Conservation (phyloP, 768 basidiomycete species). For the Hygrophorus pudorinus region DNA sequence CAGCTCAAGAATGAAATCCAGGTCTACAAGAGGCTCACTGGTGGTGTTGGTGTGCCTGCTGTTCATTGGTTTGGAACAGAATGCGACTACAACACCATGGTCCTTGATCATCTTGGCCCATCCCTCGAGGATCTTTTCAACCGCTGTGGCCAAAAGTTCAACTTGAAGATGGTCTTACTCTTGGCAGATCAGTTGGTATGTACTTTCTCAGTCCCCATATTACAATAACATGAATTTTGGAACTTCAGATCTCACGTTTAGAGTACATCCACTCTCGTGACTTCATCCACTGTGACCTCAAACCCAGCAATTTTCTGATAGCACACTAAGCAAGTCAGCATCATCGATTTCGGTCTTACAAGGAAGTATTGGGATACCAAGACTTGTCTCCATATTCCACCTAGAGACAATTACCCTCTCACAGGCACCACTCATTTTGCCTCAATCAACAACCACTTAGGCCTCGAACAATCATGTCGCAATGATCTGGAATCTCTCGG, state of each 20-base stretch:
- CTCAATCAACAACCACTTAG: too few species aligned
- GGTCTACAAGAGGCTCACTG: conserved; percentile 62
- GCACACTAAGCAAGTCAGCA: too few species aligned
- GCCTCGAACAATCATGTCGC: conserved; percentile 68
- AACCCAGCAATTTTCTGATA: conserved; percentile 82
- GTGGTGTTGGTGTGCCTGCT: too few species aligned
- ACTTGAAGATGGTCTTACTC: conserved; percentile 67
- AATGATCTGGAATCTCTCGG: conserved; percentile 78
- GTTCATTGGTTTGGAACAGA: too few species aligned
- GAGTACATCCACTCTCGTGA: conserved; percentile 79
- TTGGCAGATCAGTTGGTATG: conserved; percentile 67
- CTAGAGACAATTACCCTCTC: conserved; percentile 70
- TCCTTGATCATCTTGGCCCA: conserved; percentile 64
- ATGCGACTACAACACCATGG: too few species aligned
- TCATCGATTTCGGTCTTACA: too few species aligned
- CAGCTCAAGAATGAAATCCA: conserved; percentile 72
- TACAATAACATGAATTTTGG: conserved; percentile 17
- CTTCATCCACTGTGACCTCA: conserved; percentile 71
- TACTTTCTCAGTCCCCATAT: conserved; percentile 12
- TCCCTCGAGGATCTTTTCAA: conserved; percentile 57
- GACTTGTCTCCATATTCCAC: conserved; percentile 9
- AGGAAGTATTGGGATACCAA: too few species aligned
- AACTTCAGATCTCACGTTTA: conserved; percentile 57
- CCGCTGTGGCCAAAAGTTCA: conserved; percentile 68
- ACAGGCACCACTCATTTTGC: conserved; percentile 80